Base-by-base conservation (phyloP, 139 green algal genomes). In the Picochlorum sp. region DNA sequence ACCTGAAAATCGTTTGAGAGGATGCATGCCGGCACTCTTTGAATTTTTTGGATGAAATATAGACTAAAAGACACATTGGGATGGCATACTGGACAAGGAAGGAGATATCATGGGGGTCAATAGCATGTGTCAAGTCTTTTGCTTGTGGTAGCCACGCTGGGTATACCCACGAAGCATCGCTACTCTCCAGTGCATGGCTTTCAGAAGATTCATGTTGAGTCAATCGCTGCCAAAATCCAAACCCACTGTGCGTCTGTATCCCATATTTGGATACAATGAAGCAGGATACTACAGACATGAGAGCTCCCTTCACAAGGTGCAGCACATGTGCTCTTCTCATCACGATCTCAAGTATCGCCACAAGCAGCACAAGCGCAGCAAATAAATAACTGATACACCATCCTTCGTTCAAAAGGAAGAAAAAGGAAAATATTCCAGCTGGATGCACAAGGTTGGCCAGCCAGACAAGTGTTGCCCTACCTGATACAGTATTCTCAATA, bases 371-470 rank as follows among this genome's bases (percentile, higher is more conserved):
- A 41, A 41, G 34, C 8, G 34, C 34, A 41, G 47, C 11, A 20
- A 54, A 54, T 13, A 54, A 54, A 20, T 26, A n/a, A 52, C 15
- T 18, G 49, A 41, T 41, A 50, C 23, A 37, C 6, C 32, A 66
- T 9, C 70, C 70, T 70, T 78, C 71, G 28, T 23, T 73, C 5
- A 80, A 57, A 20, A 81, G 58, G 51, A 59, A 72, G 56, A 72
- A 77, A 51, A 75, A 75, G 34, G 57, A 73, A 15, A 80, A 71
- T 45, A 73, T 78, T 51, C 71, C 71, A 44, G 70, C 13, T 15
- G 16, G 21, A 45, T 70, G 64, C 9, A 47, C 23, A 8, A 64
- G 18, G 18, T 59, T 24, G 20, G 13, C 18, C 58, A 65, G 20
- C 58, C 58, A 65, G n/a, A 59, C 51, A 59, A 59, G 23, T 34